Base-by-base conservation (phyloP, 139 green algal species). In the Chlamydomonas schloesseri region DNA sequence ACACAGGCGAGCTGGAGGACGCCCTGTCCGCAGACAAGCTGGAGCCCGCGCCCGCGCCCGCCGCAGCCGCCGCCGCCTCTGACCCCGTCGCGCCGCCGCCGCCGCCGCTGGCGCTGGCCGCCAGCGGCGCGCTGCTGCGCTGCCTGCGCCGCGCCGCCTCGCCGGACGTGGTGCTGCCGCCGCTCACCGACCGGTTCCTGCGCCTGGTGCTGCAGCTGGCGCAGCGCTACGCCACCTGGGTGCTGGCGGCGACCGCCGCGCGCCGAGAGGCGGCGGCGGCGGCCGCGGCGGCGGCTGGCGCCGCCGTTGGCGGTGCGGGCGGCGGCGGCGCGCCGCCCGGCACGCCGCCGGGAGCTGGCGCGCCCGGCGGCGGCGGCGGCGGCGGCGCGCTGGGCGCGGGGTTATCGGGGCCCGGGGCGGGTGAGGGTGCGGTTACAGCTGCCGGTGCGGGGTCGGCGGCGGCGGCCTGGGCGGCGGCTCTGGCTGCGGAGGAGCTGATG, bases 101-200 rank as follows among this genome's bases (percentile, higher is more conserved):
- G 8, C 73, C 68, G 53, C 60, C 57, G 29, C 82, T 47, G 26
- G 81, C 76, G 67, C 72, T 97, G 31, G 83, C 92, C 0, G 36
- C 88, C 3, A 93, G 81, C 29, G 73, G 36, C 9, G 77, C 76
- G 71, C 73, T 95, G 67, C 88, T 82, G 71, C 64, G 87, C 13
- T 82, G 82, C 62, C 80, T 96, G 60, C 68, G 76, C 57, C 87
- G 91, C 17, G 92, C 86, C 74, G 78, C 89, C 29, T 77, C 71
- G 31, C 77, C 92, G 18, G 88, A 94, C 9, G 91, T 96, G 3
- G 98, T 94, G 76, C 86, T 99, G 64, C 85, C 86, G 18, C 90
- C 89, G 2, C 90, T 98, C 15, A 92, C 93, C 3, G 96, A 99
- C 89, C 95, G 93, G 33, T 98, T 99, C 77, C 31, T 96, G 42